Evolutionary conservation across 1,284 basidiomycete genomes (phyloP), one percentile per base, ranked within the genome.

Genomic region (Ganoderma lingzhi): DNA sequence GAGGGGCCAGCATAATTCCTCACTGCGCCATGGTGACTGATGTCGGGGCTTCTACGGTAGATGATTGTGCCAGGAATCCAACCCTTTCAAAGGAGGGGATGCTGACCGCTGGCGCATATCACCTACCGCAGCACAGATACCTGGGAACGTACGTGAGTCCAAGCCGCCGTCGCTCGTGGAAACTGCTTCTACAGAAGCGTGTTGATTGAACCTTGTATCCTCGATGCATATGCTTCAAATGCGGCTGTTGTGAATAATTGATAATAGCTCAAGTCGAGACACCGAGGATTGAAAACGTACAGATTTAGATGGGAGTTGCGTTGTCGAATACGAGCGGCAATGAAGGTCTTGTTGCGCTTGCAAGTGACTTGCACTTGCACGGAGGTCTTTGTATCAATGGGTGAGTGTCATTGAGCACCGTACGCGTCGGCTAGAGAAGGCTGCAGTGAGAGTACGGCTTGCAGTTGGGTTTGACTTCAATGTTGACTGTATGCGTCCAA

Each of bases 121-220:
- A 45, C 12, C 61, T 62, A 62, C 61, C 61, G 61, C 61, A 62
- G 61, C 61, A 62, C 61, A 62, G n/a, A 62, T 10, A n/a, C 61
- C 45, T 62, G 61, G 61, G 61, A 62, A 48, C 41, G 44, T 23
- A 42, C 56, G 35, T n/a, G 32, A 35, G 30, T 23, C 19, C 17
- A 35, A 37, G 56, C 15, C 35, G n/a, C 37, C 56, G 17, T 39
- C 37, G 9, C 32, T 39, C 56, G 9, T n/a, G n/a, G 35, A 23
- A 59, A 37, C 19, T 23, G 35, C 56, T n/a, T n/a, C 56, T 6
- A 39, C 37, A 59, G 37, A 59, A 59, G 56, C 37, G 37, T 23
- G 17, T 8, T 23, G 10, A 39, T 59, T 23, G 56, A 59, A 59
- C 56, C 56, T 59, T 59, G 56, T 39, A 59, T 39, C 32, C 56